phyloP scores from a whole-genome alignment of 106 monocot species.

The Dendrobium nobile region DNA sequence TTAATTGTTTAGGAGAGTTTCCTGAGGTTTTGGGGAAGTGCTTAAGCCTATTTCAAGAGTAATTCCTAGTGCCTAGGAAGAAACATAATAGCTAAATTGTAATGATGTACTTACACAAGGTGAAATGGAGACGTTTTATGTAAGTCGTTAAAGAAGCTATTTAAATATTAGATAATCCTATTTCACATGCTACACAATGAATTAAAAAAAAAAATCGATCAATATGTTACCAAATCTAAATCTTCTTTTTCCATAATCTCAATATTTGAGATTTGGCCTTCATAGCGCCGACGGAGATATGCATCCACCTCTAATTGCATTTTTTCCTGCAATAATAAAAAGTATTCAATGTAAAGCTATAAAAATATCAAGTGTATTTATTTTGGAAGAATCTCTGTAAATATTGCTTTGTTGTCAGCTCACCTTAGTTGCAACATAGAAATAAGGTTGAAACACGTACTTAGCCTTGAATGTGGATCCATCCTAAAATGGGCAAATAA shows the following conservation, averaged over 20 bases:
- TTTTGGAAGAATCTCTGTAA: neutral
- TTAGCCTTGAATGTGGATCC: constrained; percentile 89
- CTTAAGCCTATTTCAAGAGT: neutral
- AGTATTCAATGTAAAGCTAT: neutral
- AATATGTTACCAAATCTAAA: constrained; percentile 54
- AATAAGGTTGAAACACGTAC: constrained; percentile 78
- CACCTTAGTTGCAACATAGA: constrained; percentile 89
- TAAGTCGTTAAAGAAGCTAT: neutral
- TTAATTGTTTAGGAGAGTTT: too few species aligned
- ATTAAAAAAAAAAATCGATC: neutral
- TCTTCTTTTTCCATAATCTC: constrained; percentile 88
- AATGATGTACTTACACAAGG: neutral
- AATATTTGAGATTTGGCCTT: constrained; percentile 67
- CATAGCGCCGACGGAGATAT: constrained; percentile 78
- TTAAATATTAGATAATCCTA: neutral
- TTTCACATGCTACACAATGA: neutral
- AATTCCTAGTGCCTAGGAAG: neutral
- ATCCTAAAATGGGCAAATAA: constrained; percentile 32
- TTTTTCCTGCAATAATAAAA: constrained; percentile 47
- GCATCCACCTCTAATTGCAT: constrained; percentile 74
- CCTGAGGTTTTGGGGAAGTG: neutral
- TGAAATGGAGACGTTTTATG: neutral
- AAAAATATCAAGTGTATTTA: neutral
- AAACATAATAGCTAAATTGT: neutral
- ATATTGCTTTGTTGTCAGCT: neutral